Base-by-base conservation (phyloP, 2,329 filamentous ascomycete genomes). In the Ploettnerulaceae sp. region DNA sequence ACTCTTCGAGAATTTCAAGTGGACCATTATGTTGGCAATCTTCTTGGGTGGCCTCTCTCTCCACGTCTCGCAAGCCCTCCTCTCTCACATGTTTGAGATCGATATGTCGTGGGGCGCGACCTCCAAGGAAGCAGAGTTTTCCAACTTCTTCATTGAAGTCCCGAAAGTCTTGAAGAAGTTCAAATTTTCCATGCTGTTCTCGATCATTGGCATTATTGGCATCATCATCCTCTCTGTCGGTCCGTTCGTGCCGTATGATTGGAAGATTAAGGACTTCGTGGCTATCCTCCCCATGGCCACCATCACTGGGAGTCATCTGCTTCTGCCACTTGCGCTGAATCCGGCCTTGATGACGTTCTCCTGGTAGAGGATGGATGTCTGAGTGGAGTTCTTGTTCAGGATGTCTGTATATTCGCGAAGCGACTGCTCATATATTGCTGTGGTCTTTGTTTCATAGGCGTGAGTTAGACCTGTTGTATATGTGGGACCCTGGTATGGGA, bases 101-200 rank as follows among this genome's bases (percentile, higher is more conserved):
- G 76, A 93, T 67, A 91, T 93, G 82, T 79, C 78, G 1, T 93
- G 88, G 87, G 86, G 87, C 35, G 81, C 87, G 1, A 94, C 88
- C 0, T 77, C 81, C 33, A 94, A 94, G 69, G 88, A 94, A 69
- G 78, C 79, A 39, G 84, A 89, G 58, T 82, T 84, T 60, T 84
- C 84, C 21, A 85, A 87, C 66, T 93, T 93, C 68, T 90, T 89
- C 68, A 84, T 87, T 50, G 87, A 91, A 62, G 77, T 90, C 14
- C 83, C 84, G 26, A 85, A 84, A 62, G 85, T 93, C 31, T 64
- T 90, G 57, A 84, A 81, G 67, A 79, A 83, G 64, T 72, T 66
- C 58, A 61, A 59, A 57, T 48, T 64, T 68, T 49, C 60, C 54
- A 29, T 56, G 61, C 48, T 50, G 62, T 31, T 64, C 18, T 40